A percentile compares a stretch with the other conserved stretches of the same genome.
Conservation (phyloP, 495 filamentous ascomycete species). For the Trichoderma asperelloides region DNA sequence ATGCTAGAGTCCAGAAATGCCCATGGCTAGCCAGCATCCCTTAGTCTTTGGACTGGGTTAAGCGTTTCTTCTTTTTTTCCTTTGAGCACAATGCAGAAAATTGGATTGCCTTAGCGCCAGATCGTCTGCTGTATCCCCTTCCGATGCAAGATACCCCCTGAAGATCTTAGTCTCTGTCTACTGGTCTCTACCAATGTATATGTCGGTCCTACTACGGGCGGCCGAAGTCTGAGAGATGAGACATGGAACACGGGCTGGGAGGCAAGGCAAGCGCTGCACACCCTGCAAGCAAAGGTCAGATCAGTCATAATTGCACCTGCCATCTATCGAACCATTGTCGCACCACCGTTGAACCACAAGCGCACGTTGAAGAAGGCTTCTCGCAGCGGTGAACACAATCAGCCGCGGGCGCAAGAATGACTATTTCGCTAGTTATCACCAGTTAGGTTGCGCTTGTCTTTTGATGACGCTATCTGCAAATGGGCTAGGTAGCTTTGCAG, state of each 20-base stretch:
- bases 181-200: background rate
- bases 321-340: background rate
- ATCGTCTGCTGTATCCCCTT: background rate
- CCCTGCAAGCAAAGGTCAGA: background rate
- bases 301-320: background rate
- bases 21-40: background rate
- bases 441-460: background rate
- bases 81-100: background rate
- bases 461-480: background rate
- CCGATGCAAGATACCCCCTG: background rate
- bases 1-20: background rate
- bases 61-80: background rate
- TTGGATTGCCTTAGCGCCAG: background rate
- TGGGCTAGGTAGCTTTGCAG: too few relatives aligned
- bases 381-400: background rate
- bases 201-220: slow-evolving; percentile 4
- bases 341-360: background rate
- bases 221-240: background rate
- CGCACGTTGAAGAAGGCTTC: background rate
- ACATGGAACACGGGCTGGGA: background rate
- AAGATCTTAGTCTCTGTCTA: background rate
- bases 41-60: background rate
- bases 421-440: background rate
- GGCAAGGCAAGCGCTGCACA: too few relatives aligned
- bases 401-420: background rate